Conservation (phyloP, 306 rosid genomes). For the Cucumis hystrix region DNA sequence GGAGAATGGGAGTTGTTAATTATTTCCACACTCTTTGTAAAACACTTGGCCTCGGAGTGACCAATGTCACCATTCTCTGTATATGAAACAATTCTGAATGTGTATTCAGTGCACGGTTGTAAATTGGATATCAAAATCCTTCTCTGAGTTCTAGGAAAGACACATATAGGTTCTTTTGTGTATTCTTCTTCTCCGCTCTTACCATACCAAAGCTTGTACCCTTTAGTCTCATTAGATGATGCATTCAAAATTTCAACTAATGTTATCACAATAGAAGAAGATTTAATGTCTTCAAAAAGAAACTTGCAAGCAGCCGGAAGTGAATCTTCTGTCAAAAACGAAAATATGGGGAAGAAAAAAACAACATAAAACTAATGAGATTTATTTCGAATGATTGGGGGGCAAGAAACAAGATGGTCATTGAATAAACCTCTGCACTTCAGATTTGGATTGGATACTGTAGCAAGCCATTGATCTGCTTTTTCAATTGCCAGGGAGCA, state of each 20-base stretch:
- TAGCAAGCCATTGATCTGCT: conserved; percentile 75
- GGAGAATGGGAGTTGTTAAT: conserved; percentile 30
- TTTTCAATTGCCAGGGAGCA: conserved; percentile 84
- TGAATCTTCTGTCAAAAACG: conserved; percentile 57
- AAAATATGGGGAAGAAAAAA: conserved; percentile 5
- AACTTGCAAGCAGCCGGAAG: conserved; percentile 99
- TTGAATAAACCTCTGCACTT: conserved; percentile 57
- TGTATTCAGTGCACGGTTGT: conserved; percentile 87
- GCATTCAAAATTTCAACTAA: conserved; percentile 55
- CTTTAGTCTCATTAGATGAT: conserved; percentile 44
- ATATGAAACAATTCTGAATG: conserved; percentile 66
- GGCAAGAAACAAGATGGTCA: conserved; percentile 2
- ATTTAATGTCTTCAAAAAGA: conserved; percentile 70
- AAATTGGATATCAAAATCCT: conserved; percentile 76
- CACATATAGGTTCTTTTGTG: conserved; percentile 68
- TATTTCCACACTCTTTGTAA: conserved; percentile 83
- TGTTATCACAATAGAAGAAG: conserved; percentile 69
- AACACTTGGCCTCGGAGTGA: conserved; percentile 97
- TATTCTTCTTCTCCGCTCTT: conserved; percentile 57
- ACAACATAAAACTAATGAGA: conserved; percentile 8
- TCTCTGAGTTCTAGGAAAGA: conserved; percentile 73
- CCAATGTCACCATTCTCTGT: conserved; percentile 69
- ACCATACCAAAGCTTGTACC: conserved; percentile 96
- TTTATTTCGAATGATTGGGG: conserved; percentile 9
- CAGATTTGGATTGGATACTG: conserved; percentile 36